phyloP scores from a whole-genome alignment of 164 flowering plant species.

The Chimonanthus praecox region DNA sequence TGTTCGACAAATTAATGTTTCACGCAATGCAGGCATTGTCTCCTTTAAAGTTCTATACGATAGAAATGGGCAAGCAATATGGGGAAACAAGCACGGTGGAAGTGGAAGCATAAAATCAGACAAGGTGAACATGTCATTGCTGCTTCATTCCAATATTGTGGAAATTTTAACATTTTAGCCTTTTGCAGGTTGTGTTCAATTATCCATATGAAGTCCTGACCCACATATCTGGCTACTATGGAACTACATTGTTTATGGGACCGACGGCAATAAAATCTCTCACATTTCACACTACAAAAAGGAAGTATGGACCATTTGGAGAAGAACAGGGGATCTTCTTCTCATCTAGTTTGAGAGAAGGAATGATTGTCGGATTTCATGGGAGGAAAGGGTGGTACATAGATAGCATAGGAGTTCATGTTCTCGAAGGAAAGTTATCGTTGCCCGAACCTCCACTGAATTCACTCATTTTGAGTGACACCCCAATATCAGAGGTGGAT shows the following conservation, averaged over 20 bases:
- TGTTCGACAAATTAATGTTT: slow-evolving; percentile 52
- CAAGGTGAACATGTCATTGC: slow-evolving; percentile 34
- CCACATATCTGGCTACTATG: slow-evolving; percentile 57
- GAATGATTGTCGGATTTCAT: slow-evolving; percentile 69
- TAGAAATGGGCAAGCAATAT: slow-evolving; percentile 37
- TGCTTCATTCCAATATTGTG: not conserved
- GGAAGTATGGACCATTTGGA: slow-evolving; percentile 71
- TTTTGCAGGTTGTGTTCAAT: slow-evolving; percentile 58
- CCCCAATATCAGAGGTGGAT: slow-evolving; percentile 24
- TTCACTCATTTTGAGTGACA: slow-evolving; percentile 8
- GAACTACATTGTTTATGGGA: slow-evolving; percentile 62
- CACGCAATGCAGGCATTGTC: slow-evolving; percentile 49
- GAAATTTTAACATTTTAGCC: not conserved
- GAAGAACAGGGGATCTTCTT: slow-evolving; percentile 67
- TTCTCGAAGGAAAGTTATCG: slow-evolving; percentile 44
- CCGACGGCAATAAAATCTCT: slow-evolving; percentile 63
- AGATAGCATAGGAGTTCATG: slow-evolving; percentile 73
- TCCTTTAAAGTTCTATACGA: slow-evolving; percentile 67
- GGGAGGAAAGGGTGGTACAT: slow-evolving; percentile 67
- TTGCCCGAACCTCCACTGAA: slow-evolving; percentile 17
- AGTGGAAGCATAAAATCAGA: slow-evolving; percentile 48
- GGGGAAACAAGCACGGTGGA: slow-evolving; percentile 82
- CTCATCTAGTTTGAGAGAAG: slow-evolving; percentile 37
- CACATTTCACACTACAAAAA: slow-evolving; percentile 68
- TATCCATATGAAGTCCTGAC: slow-evolving; percentile 67